Base-by-base conservation (phyloP, 108 stramenopile species). In the Nitzschia sp. region DNA sequence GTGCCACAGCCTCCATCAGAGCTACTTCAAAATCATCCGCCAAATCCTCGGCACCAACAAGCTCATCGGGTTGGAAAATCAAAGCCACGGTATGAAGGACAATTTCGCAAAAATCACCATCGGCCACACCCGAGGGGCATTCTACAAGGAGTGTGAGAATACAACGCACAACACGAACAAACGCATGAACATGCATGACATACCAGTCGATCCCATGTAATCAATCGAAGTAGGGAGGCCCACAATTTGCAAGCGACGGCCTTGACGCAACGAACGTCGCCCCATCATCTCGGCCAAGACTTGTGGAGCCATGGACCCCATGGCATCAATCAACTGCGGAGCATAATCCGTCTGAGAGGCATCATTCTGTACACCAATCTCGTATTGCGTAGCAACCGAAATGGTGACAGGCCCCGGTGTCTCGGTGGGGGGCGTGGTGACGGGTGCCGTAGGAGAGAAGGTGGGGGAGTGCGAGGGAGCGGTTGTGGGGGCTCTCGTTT, bases 281-380 rank as follows among this genome's bases (percentile, higher is more conserved):
- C 14, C 38, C n/a, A 24, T 10, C 11, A 46, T 37, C 11, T 14
- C 6, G 14, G 41, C 26, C 57, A 66, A 39, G 2, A 79, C 63
- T 53, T 72, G 44, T 8, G 59, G 42, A 14, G 78, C 78, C 29
- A 79, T 50, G 8, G 48, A 10, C 29, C 69, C 71, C 78, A 79
- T 79, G 60, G 78, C 78, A 25, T 59, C 64, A 24, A 55, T 21
- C 57, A 80, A 58, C 15, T 65, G 51, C 17, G 55, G 26, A 5
- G 22, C 43, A 10, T 64, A 68, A 17, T 29, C 42, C 0, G 8
- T 39, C 1, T 24, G 14, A 7, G 9, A 2, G 2, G 37, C 69
- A 6, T 63, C 69, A 39, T 41, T 41, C 9, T 53, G n/a, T 1
- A 57, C 53, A 10, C 39, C 58, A 38, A 65, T 38, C n/a, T 19